These are phyloP conservation scores for Dioscorea dumetorum DNA, from an alignment of 106 monocot genomes.

Conservation along the genomic window DNA sequence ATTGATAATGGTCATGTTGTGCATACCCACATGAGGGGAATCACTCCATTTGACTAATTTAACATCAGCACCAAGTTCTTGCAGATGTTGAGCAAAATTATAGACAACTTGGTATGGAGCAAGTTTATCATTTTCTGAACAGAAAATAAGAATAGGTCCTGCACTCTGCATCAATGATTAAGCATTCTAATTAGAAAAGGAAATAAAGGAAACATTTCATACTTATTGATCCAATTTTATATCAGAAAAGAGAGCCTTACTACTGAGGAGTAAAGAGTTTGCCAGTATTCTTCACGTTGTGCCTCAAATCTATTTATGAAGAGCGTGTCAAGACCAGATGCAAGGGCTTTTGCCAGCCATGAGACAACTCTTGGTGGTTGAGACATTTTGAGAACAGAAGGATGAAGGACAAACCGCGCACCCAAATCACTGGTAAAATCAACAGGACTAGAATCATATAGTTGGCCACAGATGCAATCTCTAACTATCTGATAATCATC, in stretches of 20 bases:
- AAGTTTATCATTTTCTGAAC: conserved; percentile 86
- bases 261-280: conserved; percentile 68
- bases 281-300: conserved; percentile 73
- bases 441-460: conserved; percentile 81
- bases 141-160: conserved; percentile 74
- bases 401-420: conserved; percentile 51
- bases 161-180: conserved; percentile 38
- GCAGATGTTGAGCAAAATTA: conserved; percentile 60
- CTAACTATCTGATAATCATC: conserved; percentile 62
- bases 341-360: conserved; percentile 68
- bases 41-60: conserved; percentile 64
- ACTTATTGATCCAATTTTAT: not conserved
- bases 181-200: not conserved
- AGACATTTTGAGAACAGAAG: conserved; percentile 42
- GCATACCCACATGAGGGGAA: conserved; percentile 80
- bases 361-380: conserved; percentile 54
- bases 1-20: not conserved
- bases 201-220: not conserved
- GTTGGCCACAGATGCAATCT: conserved; percentile 74
- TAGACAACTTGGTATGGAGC: conserved; percentile 48
- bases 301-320: conserved; percentile 71
- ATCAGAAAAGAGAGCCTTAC: conserved; percentile 38
- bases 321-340: conserved; percentile 59
- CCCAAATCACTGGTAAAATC: conserved; percentile 82
- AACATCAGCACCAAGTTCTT: conserved; percentile 79